Evolutionary conservation across 225 moss, liverwort and hornwort genomes (phyloP), one percentile per base, ranked within the genome.

Genomic region (Marchantia paleacea): DNA sequence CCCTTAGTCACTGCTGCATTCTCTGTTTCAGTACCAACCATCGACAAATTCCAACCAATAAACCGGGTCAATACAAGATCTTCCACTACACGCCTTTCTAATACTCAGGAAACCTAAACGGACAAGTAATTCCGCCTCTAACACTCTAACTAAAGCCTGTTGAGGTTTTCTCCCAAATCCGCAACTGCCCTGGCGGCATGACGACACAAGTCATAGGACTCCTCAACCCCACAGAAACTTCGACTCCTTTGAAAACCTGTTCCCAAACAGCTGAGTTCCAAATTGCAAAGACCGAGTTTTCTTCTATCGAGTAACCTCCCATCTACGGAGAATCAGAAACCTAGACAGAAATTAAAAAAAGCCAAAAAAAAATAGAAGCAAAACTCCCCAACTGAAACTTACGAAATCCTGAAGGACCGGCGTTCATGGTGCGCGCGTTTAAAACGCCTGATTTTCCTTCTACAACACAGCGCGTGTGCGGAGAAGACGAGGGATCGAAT

Each of bases 1-100:
- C 87, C 90, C 88, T 94, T 97, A 60, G 94, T 94, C 82, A 97
- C 93, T 70, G 94, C 92, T 66, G 97, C 93, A 92, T 97, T 97
- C 82, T 97, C 94, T 93, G 91, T 85, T 82, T 79, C 31, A 54
- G 70, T 79, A 19, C 31, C 62, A 25, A 73, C 53, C 10, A 61
- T 61, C 39, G 10, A 22, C 57, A 75, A 18, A 4, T 12, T 60
- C 60, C 26, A 60, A 76, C 58, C 8, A 39, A 60, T 13, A 60
- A 5, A 52, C 22, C 4, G 20, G 8, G 16, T 16, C 3, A 76
- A 31, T 15, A 76, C 49, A 73, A 14, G 16, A 52, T 52, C 72
- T 24, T 12, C 72, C n/a, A 16, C 16, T 75, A 6, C 12, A 77
- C 26, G 4, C 14, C 20, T 60, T 13, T 61, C 47, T 51, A 8